These are phyloP conservation scores for Diospyros lotus DNA, from an alignment of 148 eudicot genomes.

Conservation along the genomic window DNA sequence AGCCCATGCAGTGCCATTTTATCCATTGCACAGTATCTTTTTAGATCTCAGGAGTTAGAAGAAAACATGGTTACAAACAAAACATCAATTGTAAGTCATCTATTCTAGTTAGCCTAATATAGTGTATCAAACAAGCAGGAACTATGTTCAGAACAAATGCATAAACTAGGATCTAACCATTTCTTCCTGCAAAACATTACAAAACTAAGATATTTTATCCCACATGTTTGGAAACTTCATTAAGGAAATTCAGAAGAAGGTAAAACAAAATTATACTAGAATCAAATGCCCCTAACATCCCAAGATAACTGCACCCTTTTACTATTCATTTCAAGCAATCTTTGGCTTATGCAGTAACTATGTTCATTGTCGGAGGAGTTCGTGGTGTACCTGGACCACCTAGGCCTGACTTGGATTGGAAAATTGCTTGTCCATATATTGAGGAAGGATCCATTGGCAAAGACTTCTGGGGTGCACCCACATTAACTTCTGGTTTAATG, in stretches of 20 bases:
- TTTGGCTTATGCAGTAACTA: neutral
- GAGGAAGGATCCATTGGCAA: constrained; percentile 92
- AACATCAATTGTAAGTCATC: neutral
- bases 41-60: neutral
- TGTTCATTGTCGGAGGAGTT: neutral
- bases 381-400: constrained; percentile 67
- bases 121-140: neutral
- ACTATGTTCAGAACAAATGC: neutral
- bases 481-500: constrained; percentile 67
- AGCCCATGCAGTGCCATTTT: neutral
- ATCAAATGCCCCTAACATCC: neutral
- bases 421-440: constrained; percentile 87
- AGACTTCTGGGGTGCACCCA: constrained; percentile 73
- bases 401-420: constrained; percentile 90
- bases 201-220: neutral
- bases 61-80: neutral
- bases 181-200: neutral
- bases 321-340: neutral
- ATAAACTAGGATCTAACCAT: neutral
- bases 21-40: too few relatives aligned
- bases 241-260: neutral
- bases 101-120: neutral
- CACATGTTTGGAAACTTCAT: neutral
- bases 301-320: neutral
- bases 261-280: neutral